Evolutionary conservation across 805 yeast species (phyloP), one percentile per base, ranked within the genome.

Genomic region (Saturnispora bothae): DNA sequence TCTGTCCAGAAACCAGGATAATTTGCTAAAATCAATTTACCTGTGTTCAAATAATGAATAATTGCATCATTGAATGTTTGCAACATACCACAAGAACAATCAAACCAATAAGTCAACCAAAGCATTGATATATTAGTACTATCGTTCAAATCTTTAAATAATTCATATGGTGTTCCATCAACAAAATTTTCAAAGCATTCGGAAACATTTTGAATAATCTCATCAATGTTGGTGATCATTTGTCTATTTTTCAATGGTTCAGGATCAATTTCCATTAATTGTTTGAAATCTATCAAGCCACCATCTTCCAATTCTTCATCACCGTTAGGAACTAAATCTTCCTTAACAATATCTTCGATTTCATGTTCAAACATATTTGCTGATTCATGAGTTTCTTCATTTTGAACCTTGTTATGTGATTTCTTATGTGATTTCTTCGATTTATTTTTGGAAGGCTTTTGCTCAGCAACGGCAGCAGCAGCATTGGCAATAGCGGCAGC

Each of bases 31-130:
- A 48, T 43, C n/a, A 54, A 43, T 32, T 52, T 55, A 16, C 54
- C 58, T 25, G 53, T 51, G 25, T 50, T 40, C 19, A 56, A 43
- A 35, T 56, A 56, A 38, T 56, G 43, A 16, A 51, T 41, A 31
- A 56, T 53, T 4, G 57, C 57, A 30, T 48, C 55, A 40, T 53
- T 43, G 25, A 56, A 56, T 4, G 53, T 43, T 28, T 48, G 54
- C 26, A 56, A 48, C 45, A 54, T 53, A 33, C 61, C 60, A 43
- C 58, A 56, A 6, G 59, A 54, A 36, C 60, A 54, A 37, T 54
- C 59, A 47, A 52, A 57, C 61, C 61, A 57, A 34, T 53, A 53
- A 29, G 49, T 50, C 19, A 53, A 43, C 61, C 61, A 57, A 32
- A 53, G 48, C 46, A 52, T 36, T 4, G 56, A 52, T 18, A 57